Evolutionary conservation across 345 rosid species (phyloP).

Genomic region (Gossypium arboreum): DNA sequence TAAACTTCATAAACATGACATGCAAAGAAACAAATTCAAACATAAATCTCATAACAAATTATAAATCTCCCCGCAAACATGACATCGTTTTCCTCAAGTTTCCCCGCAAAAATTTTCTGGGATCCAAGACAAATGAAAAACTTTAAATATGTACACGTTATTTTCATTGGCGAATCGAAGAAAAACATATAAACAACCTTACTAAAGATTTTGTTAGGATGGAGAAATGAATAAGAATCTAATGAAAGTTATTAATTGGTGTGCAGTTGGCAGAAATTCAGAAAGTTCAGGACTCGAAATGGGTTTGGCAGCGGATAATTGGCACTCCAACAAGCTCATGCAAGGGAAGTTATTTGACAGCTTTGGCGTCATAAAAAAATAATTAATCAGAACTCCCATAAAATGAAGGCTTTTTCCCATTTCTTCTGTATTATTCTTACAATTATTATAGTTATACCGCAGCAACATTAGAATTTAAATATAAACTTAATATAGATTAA

Average conservation of each 20-base stretch:
- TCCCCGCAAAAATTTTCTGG: not conserved
- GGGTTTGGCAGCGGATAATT: conserved; percentile 57
- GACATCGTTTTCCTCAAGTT: not conserved
- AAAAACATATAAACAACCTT: not conserved
- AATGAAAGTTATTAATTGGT: conserved; percentile 15
- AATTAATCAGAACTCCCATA: too few relatives aligned
- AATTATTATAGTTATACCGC: not conserved
- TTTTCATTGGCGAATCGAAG: not conserved
- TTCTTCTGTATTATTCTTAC: not conserved
- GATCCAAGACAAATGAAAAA: not conserved
- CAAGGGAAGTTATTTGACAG: conserved; percentile 34
- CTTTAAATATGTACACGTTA: not conserved
- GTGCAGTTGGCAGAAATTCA: conserved; percentile 56
- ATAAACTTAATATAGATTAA: not conserved
- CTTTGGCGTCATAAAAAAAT: conserved; percentile 35
- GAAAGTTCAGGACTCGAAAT: conserved; percentile 27
- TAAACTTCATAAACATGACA: not conserved
- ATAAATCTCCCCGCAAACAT: not conserved
- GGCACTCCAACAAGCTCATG: conserved; percentile 55
- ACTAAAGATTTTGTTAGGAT: not conserved
- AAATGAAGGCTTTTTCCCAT: not conserved
- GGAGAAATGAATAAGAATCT: conserved; percentile 6
- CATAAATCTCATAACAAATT: not conserved
- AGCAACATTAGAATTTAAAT: not conserved
- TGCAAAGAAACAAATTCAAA: not conserved